phyloP scores from a whole-genome alignment of 2,329 filamentous ascomycete species.

The Phyllosticta citriasiana region DNA sequence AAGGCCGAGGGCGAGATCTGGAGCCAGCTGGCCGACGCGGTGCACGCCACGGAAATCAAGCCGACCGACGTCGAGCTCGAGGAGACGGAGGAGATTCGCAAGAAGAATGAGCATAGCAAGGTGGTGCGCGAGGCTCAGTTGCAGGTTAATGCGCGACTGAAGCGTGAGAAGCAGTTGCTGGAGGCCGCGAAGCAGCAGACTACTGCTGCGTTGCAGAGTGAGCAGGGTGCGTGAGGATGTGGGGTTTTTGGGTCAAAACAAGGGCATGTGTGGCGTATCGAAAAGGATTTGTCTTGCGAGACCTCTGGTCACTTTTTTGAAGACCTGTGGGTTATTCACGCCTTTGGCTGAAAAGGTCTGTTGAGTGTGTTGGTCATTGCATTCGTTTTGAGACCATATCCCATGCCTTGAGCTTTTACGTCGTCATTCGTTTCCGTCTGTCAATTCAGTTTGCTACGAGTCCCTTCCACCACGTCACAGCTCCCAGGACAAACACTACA shows the following conservation, averaged over 20 bases:
- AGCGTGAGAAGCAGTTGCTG: slow-evolving; percentile 52
- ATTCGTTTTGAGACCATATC: not conserved
- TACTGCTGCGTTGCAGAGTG: not conserved
- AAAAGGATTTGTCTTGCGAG: not conserved
- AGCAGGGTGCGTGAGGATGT: not conserved
- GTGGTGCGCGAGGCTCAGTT: slow-evolving; percentile 46
- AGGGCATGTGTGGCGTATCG: not conserved
- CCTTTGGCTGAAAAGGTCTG: not conserved
- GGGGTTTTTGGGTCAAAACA: too few species aligned
- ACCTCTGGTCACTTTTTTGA: not conserved
- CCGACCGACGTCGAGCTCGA: slow-evolving; percentile 50
- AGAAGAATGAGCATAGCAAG: slow-evolving; percentile 41
- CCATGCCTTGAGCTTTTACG: not conserved
- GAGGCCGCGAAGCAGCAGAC: slow-evolving; percentile 17
- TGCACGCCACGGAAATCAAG: slow-evolving; percentile 47
- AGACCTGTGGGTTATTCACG: not conserved
- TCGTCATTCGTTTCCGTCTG: not conserved
- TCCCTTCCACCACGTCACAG: slow-evolving; percentile 40
- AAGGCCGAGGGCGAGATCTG: slow-evolving; percentile 54
- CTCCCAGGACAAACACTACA: slow-evolving; percentile 64
- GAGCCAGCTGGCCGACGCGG: slow-evolving; percentile 50
- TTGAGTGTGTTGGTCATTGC: not conserved
- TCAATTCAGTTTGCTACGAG: slow-evolving; percentile 7
- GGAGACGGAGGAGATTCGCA: slow-evolving; percentile 49
- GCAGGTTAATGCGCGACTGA: slow-evolving; percentile 46